Evolutionary conservation across 352 stramenopile species (phyloP).

Genomic region (Phytophthora citrophthora): DNA sequence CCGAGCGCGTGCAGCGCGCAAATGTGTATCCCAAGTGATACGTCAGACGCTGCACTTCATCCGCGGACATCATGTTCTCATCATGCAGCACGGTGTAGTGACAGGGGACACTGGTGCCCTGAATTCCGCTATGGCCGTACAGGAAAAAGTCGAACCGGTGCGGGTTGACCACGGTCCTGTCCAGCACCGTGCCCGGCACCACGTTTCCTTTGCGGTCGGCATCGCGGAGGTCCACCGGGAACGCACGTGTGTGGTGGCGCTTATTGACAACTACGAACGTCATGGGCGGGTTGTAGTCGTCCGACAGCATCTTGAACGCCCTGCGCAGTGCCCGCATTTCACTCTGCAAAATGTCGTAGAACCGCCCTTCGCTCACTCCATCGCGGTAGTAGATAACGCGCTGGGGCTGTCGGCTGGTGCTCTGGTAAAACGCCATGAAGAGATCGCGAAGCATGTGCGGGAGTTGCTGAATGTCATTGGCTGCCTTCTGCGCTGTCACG

Average conservation of each 20-base stretch:
- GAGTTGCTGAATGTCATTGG: slow-evolving; percentile 59
- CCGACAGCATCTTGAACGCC: slow-evolving; percentile 63
- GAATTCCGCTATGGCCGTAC: slow-evolving; percentile 79
- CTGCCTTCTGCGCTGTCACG: slow-evolving; percentile 51
- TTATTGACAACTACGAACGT: slow-evolving; percentile 90
- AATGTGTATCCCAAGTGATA: slow-evolving; percentile 85
- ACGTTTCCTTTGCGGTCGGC: slow-evolving; percentile 71
- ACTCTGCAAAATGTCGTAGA: slow-evolving; percentile 70
- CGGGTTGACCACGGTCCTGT: slow-evolving; percentile 77
- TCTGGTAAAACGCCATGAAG: slow-evolving; percentile 74
- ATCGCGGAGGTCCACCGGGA: slow-evolving; percentile 40
- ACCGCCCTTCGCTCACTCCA: slow-evolving; percentile 84
- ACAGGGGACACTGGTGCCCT: slow-evolving; percentile 77
- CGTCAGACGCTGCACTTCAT: slow-evolving; percentile 69
- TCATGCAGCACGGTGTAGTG: slow-evolving; percentile 88
- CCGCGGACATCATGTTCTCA: slow-evolving; percentile 62
- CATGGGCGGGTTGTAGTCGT: slow-evolving; percentile 70
- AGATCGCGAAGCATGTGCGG: slow-evolving; percentile 70
- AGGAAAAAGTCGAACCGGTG: slow-evolving; percentile 88
- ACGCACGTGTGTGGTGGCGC: slow-evolving; percentile 85
- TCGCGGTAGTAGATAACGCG: slow-evolving; percentile 88
- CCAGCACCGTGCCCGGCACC: slow-evolving; percentile 73
- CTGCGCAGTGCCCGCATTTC: slow-evolving; percentile 80
- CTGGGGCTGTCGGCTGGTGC: slow-evolving; percentile 67
- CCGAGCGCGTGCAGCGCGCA: slow-evolving; percentile 77